phyloP scores from a whole-genome alignment of 2,329 filamentous ascomycete genomes.

The Verticillium isaacii region DNA sequence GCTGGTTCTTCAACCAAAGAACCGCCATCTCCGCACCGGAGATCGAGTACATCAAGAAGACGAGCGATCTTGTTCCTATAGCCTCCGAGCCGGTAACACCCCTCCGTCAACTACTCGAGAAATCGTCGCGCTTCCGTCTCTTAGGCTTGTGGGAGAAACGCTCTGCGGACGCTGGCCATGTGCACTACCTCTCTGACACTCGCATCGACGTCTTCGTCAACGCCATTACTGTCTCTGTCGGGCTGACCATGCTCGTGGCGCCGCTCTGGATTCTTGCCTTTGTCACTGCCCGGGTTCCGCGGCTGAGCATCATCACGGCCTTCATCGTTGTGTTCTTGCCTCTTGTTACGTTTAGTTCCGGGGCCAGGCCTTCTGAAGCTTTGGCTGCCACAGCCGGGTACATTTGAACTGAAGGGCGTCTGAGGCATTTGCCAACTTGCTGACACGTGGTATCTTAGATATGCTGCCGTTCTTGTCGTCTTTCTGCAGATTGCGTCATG shows the following conservation, averaged over 20 bases:
- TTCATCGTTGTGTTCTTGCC: constrained; percentile 15
- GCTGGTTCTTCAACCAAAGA: constrained; percentile 16
- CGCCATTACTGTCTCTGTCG: constrained; percentile 16
- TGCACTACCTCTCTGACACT: constrained; percentile 9
- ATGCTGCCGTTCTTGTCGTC: no score
- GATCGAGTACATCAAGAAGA: constrained; percentile 11
- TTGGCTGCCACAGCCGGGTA: no score
- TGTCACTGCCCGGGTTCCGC: constrained; percentile 10
- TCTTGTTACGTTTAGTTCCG: no score
- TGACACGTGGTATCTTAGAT: no score
- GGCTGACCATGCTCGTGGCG: constrained; percentile 22
- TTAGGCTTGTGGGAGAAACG: not conserved
- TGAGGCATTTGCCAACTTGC: no score
- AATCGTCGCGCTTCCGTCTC: constrained; percentile 1
- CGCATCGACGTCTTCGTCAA: constrained; percentile 19
- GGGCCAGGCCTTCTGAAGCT: no score
- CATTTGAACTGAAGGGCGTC: no score
- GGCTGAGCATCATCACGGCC: constrained; percentile 23
- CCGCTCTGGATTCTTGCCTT: constrained; percentile 26
- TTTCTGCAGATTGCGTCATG: no score
- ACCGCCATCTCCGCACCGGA: constrained; percentile 8
- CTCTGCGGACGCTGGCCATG: not conserved
- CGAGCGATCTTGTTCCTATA: constrained; percentile 15
- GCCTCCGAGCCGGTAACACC: constrained; percentile 7
- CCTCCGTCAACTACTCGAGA: constrained; percentile 7